phyloP scores from a whole-genome alignment of 352 stramenopile genomes.

The Globisporangium solare region DNA sequence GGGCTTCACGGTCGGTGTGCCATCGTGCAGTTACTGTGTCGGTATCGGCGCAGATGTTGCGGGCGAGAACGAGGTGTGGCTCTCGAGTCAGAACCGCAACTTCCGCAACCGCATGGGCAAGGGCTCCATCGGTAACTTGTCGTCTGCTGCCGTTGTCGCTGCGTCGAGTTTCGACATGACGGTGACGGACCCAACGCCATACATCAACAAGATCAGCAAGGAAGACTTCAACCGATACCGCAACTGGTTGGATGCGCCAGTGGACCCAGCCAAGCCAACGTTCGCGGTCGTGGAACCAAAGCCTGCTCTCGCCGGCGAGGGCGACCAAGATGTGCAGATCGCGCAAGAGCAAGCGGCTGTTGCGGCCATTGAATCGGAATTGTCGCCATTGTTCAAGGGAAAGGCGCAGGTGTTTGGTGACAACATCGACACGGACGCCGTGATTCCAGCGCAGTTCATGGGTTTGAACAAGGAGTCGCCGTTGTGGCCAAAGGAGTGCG shows the following conservation, averaged over 20 bases:
- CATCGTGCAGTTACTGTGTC: conserved; percentile 78
- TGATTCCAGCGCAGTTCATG: conserved; percentile 83
- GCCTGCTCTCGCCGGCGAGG: conserved; percentile 30
- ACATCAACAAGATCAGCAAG: conserved; percentile 57
- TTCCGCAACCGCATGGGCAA: conserved; percentile 84
- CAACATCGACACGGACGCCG: conserved; percentile 78
- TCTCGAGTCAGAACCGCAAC: conserved; percentile 83
- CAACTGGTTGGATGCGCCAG: conserved; percentile 49
- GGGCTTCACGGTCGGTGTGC: conserved; percentile 72
- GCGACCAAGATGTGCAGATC: conserved; percentile 29
- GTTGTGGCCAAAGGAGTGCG: conserved; percentile 71
- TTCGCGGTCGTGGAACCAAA: conserved; percentile 43
- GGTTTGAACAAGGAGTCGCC: conserved; percentile 75
- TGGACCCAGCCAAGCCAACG: conserved; percentile 23
- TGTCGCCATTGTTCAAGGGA: conserved; percentile 54
- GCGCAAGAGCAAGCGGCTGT: conserved; percentile 54
- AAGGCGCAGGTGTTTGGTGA: conserved; percentile 74
- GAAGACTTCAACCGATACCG: conserved; percentile 79
- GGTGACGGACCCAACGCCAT: conserved; percentile 60
- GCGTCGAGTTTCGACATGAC: conserved; percentile 79
- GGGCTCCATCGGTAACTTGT: conserved; percentile 75
- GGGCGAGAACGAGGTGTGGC: conserved; percentile 69
- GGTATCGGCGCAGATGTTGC: conserved; percentile 78
- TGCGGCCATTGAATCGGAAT: conserved; percentile 42
- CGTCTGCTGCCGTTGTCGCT: conserved; percentile 59